A percentile compares a stretch with the other conserved stretches of the same genome.
These are phyloP conservation scores for Ciborinia camelliae DNA, from an alignment of 2,329 filamentous ascomycete genomes.

Conservation along the genomic window DNA sequence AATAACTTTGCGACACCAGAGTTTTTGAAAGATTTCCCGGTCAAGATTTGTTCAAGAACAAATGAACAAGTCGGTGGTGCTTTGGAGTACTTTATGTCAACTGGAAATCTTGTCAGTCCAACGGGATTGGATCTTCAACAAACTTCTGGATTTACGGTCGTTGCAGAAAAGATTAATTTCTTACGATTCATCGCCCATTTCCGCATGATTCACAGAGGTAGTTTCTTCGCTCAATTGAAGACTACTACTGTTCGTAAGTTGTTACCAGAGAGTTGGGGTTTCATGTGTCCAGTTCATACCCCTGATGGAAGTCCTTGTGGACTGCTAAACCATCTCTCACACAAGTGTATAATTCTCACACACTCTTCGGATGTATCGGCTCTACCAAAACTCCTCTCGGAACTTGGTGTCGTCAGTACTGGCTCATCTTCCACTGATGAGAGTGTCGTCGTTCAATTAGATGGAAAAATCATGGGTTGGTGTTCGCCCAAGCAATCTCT, in stretches of 20 bases:
- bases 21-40: conserved; percentile 76
- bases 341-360: conserved; percentile 90
- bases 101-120: conserved; percentile 86
- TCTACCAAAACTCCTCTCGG: conserved; percentile 68
- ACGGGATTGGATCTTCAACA: conserved; percentile 94
- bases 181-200: conserved; percentile 98
- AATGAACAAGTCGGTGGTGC: conserved; percentile 86
- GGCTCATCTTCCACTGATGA: conserved; percentile 78
- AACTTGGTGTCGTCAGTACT: conserved; percentile 72
- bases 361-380: conserved; percentile 68
- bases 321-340: conserved; percentile 88
- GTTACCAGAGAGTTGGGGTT: conserved; percentile 95
- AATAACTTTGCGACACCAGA: conserved; percentile 72
- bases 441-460: conserved; percentile 83
- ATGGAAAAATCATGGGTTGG: conserved; percentile 87
- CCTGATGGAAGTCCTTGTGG: conserved; percentile 95
- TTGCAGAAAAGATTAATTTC: conserved; percentile 99
- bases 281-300: conserved; percentile 94
- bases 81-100: conserved; percentile 93
- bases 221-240: conserved; percentile 96
- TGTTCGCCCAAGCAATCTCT: conserved; percentile 81
- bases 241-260: conserved; percentile 96
- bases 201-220: conserved; percentile 97
- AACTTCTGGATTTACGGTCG: conserved; percentile 89
- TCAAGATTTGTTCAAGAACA: conserved; percentile 72